Evolutionary conservation across 306 rosid genomes (phyloP).

Genomic region (Lathyrus tuberosus): DNA sequence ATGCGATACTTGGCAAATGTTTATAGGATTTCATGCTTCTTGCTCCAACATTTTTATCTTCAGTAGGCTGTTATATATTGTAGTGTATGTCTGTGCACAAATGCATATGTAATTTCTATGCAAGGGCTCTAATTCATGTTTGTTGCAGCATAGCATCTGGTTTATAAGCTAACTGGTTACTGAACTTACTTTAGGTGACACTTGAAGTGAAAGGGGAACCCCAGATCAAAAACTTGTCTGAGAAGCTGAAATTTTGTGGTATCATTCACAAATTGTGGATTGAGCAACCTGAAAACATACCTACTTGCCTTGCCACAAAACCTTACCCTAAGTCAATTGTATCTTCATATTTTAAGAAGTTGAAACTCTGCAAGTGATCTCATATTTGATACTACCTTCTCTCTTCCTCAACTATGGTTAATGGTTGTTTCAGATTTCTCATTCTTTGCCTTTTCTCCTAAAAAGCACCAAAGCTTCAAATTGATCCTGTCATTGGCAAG

Average conservation of each 20-base stretch:
- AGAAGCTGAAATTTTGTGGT: slow-evolving; percentile 65
- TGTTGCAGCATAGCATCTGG: too few relatives aligned
- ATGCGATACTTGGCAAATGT: background rate
- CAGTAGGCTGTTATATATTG: background rate
- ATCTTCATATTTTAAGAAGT: slow-evolving; percentile 68
- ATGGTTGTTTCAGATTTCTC: background rate
- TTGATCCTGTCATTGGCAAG: background rate
- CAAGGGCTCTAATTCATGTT: too few relatives aligned
- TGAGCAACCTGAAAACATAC: slow-evolving; percentile 82
- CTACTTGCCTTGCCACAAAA: slow-evolving; percentile 85
- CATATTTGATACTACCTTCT: background rate
- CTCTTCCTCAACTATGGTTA: slow-evolving; percentile 2
- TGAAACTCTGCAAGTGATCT: slow-evolving; percentile 82
- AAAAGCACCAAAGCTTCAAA: background rate
- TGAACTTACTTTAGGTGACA: slow-evolving; percentile 58
- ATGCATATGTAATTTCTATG: too few relatives aligned
- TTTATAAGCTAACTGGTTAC: slow-evolving; percentile 8
- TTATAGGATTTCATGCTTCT: background rate
- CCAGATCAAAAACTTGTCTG: slow-evolving; percentile 69
- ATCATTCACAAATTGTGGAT: slow-evolving; percentile 78
- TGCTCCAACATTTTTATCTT: background rate
- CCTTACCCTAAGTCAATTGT: slow-evolving; percentile 75
- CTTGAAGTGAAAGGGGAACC: slow-evolving; percentile 84
- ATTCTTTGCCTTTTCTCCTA: background rate
- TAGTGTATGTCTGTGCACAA: background rate